Conservation (phyloP, 148 eudicot genomes). For the Dianthus caryophyllus region DNA sequence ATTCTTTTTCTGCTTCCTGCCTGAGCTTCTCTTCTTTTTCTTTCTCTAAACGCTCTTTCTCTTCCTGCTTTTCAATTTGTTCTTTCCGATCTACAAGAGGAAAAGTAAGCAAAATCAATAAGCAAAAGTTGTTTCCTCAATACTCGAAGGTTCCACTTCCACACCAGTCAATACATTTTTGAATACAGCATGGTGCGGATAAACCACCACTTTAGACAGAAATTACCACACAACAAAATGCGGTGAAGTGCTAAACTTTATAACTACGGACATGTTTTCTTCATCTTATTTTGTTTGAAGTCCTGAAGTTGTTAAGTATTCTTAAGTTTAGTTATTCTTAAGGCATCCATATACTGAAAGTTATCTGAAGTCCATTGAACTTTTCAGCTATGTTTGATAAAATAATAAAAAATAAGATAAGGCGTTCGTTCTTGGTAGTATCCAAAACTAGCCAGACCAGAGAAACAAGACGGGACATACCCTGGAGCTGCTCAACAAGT, state of each 20-base stretch:
- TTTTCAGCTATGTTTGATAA: no score
- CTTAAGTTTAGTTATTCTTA: no score
- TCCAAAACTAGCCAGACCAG: background rate
- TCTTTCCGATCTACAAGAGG: constrained; percentile 59
- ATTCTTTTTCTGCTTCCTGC: constrained; percentile 46
- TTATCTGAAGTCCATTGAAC: no score
- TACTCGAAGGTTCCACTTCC: background rate
- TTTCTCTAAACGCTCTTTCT: constrained; percentile 70
- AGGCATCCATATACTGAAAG: no score
- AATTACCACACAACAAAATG: background rate
- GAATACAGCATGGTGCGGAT: background rate
- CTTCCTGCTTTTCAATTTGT: constrained; percentile 87
- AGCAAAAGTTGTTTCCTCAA: background rate
- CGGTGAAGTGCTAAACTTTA: background rate
- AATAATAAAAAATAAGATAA: no score
- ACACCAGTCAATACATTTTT: background rate
- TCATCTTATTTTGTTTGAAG: no score
- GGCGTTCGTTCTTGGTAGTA: background rate
- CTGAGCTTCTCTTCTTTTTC: constrained; percentile 73
- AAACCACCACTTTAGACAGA: background rate
- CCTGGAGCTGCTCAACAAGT: constrained; percentile 78
- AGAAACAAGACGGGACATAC: constrained; percentile 32
- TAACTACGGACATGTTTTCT: no score
- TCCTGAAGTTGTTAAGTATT: no score
- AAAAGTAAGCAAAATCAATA: background rate